Conservation (phyloP, 139 green algal genomes). For the Mesostigma viride region DNA sequence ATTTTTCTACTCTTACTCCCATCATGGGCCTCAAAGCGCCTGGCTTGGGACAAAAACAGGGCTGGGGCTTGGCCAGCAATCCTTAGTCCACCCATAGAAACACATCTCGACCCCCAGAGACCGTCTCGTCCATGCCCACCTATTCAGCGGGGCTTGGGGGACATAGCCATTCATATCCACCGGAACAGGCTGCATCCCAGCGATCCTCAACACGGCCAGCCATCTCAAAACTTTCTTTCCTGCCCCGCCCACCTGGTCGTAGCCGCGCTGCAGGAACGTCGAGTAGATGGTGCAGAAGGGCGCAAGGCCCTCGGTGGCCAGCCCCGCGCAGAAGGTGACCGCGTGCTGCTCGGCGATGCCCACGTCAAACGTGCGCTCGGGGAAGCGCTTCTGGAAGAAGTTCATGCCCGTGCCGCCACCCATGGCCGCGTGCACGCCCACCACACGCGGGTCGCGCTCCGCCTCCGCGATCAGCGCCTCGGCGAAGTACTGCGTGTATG, state of each 20-base stretch:
- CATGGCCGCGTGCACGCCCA: constrained; percentile 96
- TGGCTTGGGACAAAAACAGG: too few relatives aligned
- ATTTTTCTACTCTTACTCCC: too few relatives aligned
- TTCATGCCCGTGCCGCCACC: constrained; percentile 92
- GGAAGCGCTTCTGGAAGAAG: constrained; percentile 42
- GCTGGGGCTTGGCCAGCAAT: too few relatives aligned
- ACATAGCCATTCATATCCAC: neutral
- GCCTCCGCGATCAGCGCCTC: constrained; percentile 91
- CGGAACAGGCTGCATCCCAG: too few relatives aligned
- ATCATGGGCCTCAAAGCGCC: too few relatives aligned
- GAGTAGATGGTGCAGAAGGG: constrained; percentile 96
- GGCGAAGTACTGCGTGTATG: constrained; percentile 97
- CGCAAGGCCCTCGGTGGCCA: constrained; percentile 85
- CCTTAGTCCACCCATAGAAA: too few relatives aligned
- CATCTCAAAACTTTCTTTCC: too few relatives aligned
- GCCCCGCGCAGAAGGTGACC: constrained; percentile 87
- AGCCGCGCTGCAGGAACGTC: constrained; percentile 93
- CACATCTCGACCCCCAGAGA: too few relatives aligned
- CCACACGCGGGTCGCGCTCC: constrained; percentile 68
- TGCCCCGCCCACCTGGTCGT: constrained; percentile 60
- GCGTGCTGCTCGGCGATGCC: constrained; percentile 98
- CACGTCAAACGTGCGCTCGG: constrained; percentile 82
- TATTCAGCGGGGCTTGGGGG: too few relatives aligned
- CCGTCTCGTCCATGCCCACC: too few relatives aligned
- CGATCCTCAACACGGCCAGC: too few relatives aligned